Conservation (phyloP, 495 filamentous ascomycete genomes). For the Paragyromitra xinjiangensis region DNA sequence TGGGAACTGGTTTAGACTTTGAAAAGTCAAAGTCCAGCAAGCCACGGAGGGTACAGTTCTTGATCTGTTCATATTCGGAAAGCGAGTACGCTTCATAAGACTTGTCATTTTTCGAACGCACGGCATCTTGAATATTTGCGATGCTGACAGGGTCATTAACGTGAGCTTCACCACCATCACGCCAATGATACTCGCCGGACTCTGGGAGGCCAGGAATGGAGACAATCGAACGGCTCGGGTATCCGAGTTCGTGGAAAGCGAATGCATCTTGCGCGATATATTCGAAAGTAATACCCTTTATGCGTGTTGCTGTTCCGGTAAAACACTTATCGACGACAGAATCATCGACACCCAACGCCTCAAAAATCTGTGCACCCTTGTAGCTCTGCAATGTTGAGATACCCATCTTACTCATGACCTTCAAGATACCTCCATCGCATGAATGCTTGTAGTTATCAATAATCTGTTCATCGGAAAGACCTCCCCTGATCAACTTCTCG, state of each 20-base stretch:
- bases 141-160: conserved; percentile 96
- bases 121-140: conserved; percentile 97
- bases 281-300: conserved; percentile 95
- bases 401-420: conserved; percentile 99
- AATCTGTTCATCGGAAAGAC: conserved; percentile 81
- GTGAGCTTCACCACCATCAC: conserved; percentile 97
- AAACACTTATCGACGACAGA: conserved; percentile 96
- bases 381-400: conserved; percentile 98
- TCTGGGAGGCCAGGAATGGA: conserved; percentile 86
- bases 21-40: conserved; percentile 99
- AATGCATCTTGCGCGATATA: conserved; percentile 96
- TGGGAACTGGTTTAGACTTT: conserved; percentile 82
- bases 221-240: conserved; percentile 81
- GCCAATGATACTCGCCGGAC: conserved; percentile 99
- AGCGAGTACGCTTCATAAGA: conserved; percentile 98
- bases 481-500: conserved; percentile 91
- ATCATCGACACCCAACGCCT: conserved; percentile 97
- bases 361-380: conserved; percentile 99
- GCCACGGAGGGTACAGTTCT: conserved; percentile 94
- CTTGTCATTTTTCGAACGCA: conserved; percentile 98
- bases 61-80: conserved; percentile 96
- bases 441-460: conserved; percentile 98
- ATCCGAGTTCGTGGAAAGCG: conserved; percentile 95
- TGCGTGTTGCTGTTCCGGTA: conserved; percentile 91
- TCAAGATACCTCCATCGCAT: conserved; percentile 95